A percentile compares a stretch with the other conserved stretches of the same genome.
phyloP scores from a whole-genome alignment of 2,329 filamentous ascomycete species.

The Bipolaris cookei region DNA sequence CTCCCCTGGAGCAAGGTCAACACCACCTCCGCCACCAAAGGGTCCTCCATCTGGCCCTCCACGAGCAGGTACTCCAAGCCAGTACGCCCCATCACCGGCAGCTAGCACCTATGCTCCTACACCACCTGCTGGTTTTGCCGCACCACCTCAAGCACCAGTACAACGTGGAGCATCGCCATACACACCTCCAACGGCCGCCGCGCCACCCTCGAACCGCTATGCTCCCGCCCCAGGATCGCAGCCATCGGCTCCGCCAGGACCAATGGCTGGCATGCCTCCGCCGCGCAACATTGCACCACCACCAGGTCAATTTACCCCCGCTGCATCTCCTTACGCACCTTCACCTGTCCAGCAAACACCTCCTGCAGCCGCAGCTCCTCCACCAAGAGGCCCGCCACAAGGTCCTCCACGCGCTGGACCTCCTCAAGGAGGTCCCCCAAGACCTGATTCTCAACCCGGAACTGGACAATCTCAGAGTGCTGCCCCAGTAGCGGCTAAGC shows the following conservation, averaged over 20 bases:
- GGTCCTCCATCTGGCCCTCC: slow-evolving; percentile 58
- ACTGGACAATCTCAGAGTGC: slow-evolving; percentile 59
- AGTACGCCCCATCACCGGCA: slow-evolving; percentile 66
- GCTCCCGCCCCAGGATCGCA: slow-evolving; percentile 68
- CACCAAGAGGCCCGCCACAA: slow-evolving; percentile 46
- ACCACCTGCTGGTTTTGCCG: slow-evolving; percentile 53
- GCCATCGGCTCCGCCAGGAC: slow-evolving; percentile 49
- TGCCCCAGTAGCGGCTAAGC: slow-evolving; percentile 64
- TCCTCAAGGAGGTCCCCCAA: slow-evolving; percentile 49
- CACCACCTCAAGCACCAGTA: slow-evolving; percentile 63
- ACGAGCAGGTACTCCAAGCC: slow-evolving; percentile 59
- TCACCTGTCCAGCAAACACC: slow-evolving; percentile 45
- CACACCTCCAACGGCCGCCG: slow-evolving; percentile 77
- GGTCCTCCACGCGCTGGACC: slow-evolving; percentile 55
- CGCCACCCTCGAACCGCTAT: slow-evolving; percentile 64
- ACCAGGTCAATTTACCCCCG: slow-evolving; percentile 47
- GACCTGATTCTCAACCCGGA: slow-evolving; percentile 52
- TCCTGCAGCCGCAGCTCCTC: slow-evolving; percentile 52
- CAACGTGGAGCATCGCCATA: slow-evolving; percentile 84
- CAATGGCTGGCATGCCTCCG: slow-evolving; percentile 46
- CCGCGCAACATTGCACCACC: slow-evolving; percentile 54
- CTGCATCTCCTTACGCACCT: slow-evolving; percentile 28
- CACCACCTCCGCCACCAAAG: slow-evolving; percentile 84
- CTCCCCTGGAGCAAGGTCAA: slow-evolving; percentile 63
- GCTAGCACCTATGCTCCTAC: slow-evolving; percentile 66